These are phyloP conservation scores for Pleurotus tuber-regium DNA, from an alignment of 768 basidiomycete species.

Conservation along the genomic window DNA sequence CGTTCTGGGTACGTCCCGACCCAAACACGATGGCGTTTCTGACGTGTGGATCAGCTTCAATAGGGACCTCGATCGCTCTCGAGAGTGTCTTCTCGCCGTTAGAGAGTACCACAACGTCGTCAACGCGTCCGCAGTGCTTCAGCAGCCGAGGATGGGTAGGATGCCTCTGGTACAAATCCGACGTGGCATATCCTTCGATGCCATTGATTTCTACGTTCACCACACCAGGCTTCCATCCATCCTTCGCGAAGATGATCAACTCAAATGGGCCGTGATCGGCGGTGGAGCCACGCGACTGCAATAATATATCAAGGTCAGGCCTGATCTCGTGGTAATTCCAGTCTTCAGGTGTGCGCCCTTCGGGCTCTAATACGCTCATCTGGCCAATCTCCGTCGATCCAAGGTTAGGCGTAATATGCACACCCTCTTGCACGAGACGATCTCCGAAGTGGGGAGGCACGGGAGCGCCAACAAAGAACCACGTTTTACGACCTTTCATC, in stretches of 20 bases:
- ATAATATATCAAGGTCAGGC: neutral
- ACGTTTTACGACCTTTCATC: neutral
- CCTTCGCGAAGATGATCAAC: neutral
- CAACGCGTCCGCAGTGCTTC: constrained; percentile 19
- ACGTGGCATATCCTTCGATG: constrained; percentile 17
- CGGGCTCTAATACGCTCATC: neutral
- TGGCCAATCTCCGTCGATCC: neutral
- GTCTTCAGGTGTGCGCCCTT: neutral
- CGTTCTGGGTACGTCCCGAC: constrained; percentile 26
- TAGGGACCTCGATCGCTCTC: neutral
- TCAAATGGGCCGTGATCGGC: neutral
- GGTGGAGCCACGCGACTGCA: neutral
- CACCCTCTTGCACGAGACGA: neutral
- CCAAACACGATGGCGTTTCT: constrained; percentile 39
- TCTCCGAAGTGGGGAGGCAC: neutral
- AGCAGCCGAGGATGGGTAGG: constrained; percentile 19
- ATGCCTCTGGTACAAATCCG: constrained; percentile 23
- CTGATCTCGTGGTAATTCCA: neutral
- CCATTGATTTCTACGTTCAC: constrained; percentile 13
- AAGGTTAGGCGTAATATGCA: neutral
- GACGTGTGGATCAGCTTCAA: constrained; percentile 14
- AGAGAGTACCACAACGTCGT: constrained; percentile 21
- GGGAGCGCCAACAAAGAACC: neutral
- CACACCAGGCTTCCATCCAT: neutral
- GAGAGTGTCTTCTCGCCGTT: constrained; percentile 17